These are phyloP conservation scores for Pseudogymnoascus sp. DNA, from an alignment of 2,329 filamentous ascomycete species.

Conservation along the genomic window DNA sequence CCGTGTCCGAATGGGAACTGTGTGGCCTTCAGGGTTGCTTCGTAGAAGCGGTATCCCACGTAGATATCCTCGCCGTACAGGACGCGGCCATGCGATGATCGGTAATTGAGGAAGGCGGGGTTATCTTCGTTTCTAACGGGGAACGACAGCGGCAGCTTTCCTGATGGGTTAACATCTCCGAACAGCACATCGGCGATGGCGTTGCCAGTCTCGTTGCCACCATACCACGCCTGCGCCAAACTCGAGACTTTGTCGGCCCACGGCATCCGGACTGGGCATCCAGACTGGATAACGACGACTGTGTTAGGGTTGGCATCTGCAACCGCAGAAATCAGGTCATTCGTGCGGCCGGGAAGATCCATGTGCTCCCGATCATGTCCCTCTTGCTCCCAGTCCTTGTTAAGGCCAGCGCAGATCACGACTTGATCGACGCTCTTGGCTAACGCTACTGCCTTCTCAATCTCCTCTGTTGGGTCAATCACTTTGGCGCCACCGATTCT, in stretches of 20 bases:
- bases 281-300: constrained; percentile 55
- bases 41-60: constrained; percentile 59
- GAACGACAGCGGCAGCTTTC: constrained; percentile 55
- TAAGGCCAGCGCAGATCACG: constrained; percentile 68
- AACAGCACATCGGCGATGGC: constrained; percentile 59
- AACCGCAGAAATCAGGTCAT: constrained; percentile 43
- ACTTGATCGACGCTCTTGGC: constrained; percentile 68
- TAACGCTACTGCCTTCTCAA: constrained; percentile 58
- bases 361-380: constrained; percentile 26
- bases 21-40: constrained; percentile 27
- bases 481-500: constrained; percentile 55
- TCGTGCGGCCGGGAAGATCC: constrained; percentile 25
- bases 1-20: constrained; percentile 52
- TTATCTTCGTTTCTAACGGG: constrained; percentile 51
- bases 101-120: constrained; percentile 54
- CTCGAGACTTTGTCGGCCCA: constrained; percentile 40
- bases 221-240: constrained; percentile 44
- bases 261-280: constrained; percentile 51
- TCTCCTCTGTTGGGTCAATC: constrained; percentile 52
- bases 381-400: constrained; percentile 39
- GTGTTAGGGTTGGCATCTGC: constrained; percentile 51
- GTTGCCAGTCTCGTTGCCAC: constrained; percentile 60
- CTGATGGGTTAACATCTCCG: constrained; percentile 55
- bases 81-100: constrained; percentile 49
- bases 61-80: constrained; percentile 61